These are phyloP conservation scores for Xylaria hypoxylon DNA, from an alignment of 2,329 filamentous ascomycete genomes.

Conservation along the genomic window DNA sequence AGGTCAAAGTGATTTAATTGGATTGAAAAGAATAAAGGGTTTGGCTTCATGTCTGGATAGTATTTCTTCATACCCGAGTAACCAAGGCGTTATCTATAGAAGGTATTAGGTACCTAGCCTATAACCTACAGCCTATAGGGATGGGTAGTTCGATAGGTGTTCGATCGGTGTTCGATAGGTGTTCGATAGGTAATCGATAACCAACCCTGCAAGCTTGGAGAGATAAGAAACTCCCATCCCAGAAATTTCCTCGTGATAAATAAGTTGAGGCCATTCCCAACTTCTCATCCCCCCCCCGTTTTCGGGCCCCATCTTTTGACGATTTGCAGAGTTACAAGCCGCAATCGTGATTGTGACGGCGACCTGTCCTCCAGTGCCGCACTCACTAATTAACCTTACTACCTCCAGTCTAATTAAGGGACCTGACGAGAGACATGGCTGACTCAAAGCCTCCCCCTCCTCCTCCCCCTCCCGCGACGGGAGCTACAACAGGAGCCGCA, in stretches of 20 bases:
- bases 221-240: conserved; percentile 25
- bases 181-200: conserved; percentile 22
- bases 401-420: neutral
- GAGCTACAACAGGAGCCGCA: conserved; percentile 2
- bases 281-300: neutral
- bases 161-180: too few relatives aligned
- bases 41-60: too few relatives aligned
- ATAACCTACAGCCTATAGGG: too few relatives aligned
- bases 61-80: too few relatives aligned
- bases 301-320: neutral
- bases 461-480: conserved; percentile 19
- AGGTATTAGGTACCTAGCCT: too few relatives aligned
- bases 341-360: neutral
- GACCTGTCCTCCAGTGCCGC: neutral
- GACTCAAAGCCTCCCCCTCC: conserved; percentile 38
- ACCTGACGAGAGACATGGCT: conserved; percentile 36
- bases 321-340: neutral
- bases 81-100: too few relatives aligned
- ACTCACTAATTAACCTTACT: neutral
- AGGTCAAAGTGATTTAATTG: too few relatives aligned
- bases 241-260: conserved; percentile 27
- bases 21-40: too few relatives aligned
- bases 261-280: neutral
- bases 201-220: neutral
- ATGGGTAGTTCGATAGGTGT: too few relatives aligned